Evolutionary conservation across 2,329 filamentous ascomycete species (phyloP).

Genomic region (Aureobasidium mangrovei): DNA sequence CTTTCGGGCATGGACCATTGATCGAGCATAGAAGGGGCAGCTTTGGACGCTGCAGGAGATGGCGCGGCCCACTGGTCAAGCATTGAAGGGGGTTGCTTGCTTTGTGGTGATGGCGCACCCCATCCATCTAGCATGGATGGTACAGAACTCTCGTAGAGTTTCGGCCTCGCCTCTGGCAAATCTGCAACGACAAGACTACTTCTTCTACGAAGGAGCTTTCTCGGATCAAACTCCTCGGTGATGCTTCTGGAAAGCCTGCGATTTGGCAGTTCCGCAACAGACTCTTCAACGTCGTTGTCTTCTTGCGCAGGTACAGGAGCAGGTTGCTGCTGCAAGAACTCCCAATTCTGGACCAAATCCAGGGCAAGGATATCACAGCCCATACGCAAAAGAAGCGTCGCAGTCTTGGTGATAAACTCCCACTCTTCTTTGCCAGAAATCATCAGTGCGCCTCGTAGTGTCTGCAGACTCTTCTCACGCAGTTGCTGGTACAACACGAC

Average conservation of each 20-base stretch:
- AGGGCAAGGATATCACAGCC: slow-evolving; percentile 81
- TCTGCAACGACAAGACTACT: slow-evolving; percentile 77
- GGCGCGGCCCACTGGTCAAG: slow-evolving; percentile 16
- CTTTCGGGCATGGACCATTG: slow-evolving; percentile 16
- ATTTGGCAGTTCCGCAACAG: slow-evolving; percentile 17
- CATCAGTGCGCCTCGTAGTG: slow-evolving; percentile 74
- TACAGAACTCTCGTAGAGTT: slow-evolving; percentile 29
- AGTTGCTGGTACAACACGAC: slow-evolving; percentile 82
- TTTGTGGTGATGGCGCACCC: neutral
- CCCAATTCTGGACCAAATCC: slow-evolving; percentile 75
- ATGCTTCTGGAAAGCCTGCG: slow-evolving; percentile 12
- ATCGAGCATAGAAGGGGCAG: slow-evolving; percentile 20
- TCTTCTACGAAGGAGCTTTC: slow-evolving; percentile 59
- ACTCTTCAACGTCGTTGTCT: slow-evolving; percentile 24
- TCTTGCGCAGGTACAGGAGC: neutral
- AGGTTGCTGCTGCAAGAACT: slow-evolving; percentile 43
- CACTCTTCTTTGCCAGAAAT: slow-evolving; percentile 72
- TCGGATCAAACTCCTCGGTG: slow-evolving; percentile 45
- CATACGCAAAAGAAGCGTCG: slow-evolving; percentile 33
- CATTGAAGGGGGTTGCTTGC: slow-evolving; percentile 26
- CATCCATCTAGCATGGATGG: slow-evolving; percentile 21
- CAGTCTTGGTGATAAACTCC: slow-evolving; percentile 82
- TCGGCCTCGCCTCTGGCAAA: slow-evolving; percentile 37
- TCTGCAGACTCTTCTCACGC: slow-evolving; percentile 71
- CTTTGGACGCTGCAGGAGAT: neutral